phyloP scores from a whole-genome alignment of 352 stramenopile genomes.

The Pythium oligandrum region DNA sequence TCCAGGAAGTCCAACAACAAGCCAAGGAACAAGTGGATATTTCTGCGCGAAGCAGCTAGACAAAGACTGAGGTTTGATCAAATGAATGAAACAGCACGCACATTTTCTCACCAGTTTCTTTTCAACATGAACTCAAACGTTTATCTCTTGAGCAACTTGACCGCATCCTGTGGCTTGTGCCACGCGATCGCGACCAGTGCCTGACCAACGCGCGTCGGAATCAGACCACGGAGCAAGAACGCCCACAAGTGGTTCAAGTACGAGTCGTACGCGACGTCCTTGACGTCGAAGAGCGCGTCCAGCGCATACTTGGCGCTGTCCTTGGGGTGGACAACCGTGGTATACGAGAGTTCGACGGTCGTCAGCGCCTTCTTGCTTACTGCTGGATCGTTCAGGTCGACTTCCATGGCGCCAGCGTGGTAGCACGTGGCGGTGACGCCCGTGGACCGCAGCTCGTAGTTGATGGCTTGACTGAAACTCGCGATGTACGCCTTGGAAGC shows the following conservation, averaged over 20 bases:
- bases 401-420: constrained; percentile 57
- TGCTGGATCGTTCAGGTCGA: constrained; percentile 49
- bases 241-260: constrained; percentile 33
- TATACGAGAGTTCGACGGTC: constrained; percentile 25
- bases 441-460: constrained; percentile 72
- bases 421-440: constrained; percentile 81
- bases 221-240: constrained; percentile 27
- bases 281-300: constrained; percentile 51
- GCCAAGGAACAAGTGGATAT: constrained; percentile 7
- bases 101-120: no score
- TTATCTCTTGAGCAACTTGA: constrained; percentile 21
- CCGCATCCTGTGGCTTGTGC: constrained; percentile 24
- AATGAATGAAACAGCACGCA: no score
- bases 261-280: constrained; percentile 44
- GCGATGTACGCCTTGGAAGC: constrained; percentile 75
- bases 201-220: constrained; percentile 31
- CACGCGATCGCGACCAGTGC: constrained; percentile 32
- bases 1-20: constrained; percentile 45
- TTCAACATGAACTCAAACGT: no score
- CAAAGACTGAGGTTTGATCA: no score
- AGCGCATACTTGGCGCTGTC: constrained; percentile 37
- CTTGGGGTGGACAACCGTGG: constrained; percentile 30
- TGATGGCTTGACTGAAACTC: constrained; percentile 66
- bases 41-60: not conserved
- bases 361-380: constrained; percentile 39